phyloP scores from a whole-genome alignment of 352 stramenopile genomes.

The Phytophthora cajani region DNA sequence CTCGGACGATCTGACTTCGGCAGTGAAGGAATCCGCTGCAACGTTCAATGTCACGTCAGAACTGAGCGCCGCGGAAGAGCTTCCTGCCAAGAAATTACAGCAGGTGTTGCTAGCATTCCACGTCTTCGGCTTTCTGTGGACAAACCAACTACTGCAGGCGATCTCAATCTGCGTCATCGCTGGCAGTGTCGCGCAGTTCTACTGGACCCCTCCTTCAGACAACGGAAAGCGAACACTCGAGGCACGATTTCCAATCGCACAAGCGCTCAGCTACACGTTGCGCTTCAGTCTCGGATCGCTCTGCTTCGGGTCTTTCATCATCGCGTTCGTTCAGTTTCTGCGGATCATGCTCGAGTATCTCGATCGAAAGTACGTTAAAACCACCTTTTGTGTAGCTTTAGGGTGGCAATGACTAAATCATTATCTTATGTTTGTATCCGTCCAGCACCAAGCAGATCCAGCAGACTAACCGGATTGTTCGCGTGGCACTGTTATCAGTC shows the following conservation, averaged over 20 bases:
- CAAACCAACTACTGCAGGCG: constrained; percentile 95
- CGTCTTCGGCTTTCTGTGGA: constrained; percentile 98
- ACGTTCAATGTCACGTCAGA: constrained; percentile 47
- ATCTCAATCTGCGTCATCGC: constrained; percentile 95
- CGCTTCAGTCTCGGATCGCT: constrained; percentile 95
- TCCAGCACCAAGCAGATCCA: constrained; percentile 79
- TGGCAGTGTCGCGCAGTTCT: constrained; percentile 91
- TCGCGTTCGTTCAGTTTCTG: constrained; percentile 96
- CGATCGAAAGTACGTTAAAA: constrained; percentile 86
- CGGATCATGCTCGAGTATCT: constrained; percentile 94
- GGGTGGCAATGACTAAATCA: neutral
- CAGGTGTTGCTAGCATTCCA: constrained; percentile 73
- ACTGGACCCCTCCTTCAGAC: constrained; percentile 80
- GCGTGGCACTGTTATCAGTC: constrained; percentile 79
- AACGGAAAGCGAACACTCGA: constrained; percentile 52
- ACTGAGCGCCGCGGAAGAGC: constrained; percentile 25
- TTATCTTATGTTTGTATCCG: neutral
- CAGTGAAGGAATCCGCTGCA: constrained; percentile 40
- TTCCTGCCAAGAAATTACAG: constrained; percentile 55
- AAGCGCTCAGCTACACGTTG: constrained; percentile 64
- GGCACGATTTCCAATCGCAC: constrained; percentile 63
- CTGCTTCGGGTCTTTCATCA: constrained; percentile 96
- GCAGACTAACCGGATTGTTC: constrained; percentile 76
- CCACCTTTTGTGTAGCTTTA: neutral
- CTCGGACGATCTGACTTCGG: constrained; percentile 49